Conservation (phyloP, 2,329 filamentous ascomycete species). For the Fusarium domesticum region DNA sequence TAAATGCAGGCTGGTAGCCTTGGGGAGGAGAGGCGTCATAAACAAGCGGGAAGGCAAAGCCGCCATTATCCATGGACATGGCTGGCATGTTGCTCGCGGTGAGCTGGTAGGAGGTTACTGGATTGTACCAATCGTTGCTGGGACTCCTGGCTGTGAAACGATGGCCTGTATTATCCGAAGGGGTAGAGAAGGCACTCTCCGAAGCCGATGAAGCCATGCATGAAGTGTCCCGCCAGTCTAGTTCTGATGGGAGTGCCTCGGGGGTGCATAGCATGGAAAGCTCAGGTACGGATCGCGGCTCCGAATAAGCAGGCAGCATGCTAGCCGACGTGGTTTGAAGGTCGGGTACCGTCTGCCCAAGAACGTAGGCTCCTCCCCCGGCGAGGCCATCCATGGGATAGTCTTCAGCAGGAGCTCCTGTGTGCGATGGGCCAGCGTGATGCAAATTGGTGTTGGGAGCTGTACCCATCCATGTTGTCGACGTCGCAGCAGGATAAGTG, state of each 20-base stretch:
- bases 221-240: conserved; percentile 38
- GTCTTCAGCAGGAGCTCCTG: conserved; percentile 17
- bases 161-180: conserved; percentile 38
- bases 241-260: conserved; percentile 15
- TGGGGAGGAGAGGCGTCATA: conserved; percentile 31
- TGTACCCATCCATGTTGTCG: conserved; percentile 24
- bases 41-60: conserved; percentile 29
- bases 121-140: conserved; percentile 33
- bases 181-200: conserved; percentile 47
- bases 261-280: conserved; percentile 26
- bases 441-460: conserved; percentile 9
- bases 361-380: conserved; percentile 19
- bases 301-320: conserved; percentile 18
- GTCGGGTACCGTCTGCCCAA: conserved; percentile 15
- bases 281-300: conserved; percentile 24
- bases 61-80: conserved; percentile 19
- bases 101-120: conserved; percentile 29
- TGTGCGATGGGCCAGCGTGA: conserved; percentile 12
- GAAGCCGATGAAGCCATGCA: conserved; percentile 45
- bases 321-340: conserved; percentile 15
- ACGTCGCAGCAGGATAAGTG: conserved; percentile 11
- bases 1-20: conserved; percentile 36
- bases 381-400: conserved; percentile 20
- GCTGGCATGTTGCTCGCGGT: conserved; percentile 16
- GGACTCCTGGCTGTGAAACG: conserved; percentile 28